phyloP scores from a whole-genome alignment of 2,329 filamentous ascomycete genomes.

The Aureobasidium sp. region DNA sequence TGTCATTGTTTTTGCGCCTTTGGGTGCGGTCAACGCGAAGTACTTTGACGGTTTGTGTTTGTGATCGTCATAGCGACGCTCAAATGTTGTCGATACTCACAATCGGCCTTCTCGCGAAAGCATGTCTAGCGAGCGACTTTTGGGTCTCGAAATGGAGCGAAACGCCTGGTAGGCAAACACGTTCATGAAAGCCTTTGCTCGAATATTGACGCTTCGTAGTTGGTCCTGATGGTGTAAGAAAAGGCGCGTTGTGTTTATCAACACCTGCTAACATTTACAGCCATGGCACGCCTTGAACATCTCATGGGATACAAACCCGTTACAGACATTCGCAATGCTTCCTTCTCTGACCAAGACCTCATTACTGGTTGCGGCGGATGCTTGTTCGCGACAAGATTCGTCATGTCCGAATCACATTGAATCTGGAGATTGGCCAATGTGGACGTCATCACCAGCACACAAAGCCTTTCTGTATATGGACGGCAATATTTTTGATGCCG shows the following conservation, averaged over 20 bases:
- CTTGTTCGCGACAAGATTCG: background rate
- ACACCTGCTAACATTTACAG: background rate
- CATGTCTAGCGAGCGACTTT: background rate
- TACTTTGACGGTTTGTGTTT: too few relatives aligned
- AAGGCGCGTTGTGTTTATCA: background rate
- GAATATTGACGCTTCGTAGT: background rate
- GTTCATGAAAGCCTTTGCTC: too few relatives aligned
- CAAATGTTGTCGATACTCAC: background rate
- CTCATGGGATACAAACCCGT: background rate
- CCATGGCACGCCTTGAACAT: slow-evolving; percentile 6
- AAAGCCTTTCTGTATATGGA: background rate
- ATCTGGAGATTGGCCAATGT: background rate
- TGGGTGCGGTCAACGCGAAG: background rate
- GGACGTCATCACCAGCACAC: background rate
- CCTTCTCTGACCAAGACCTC: slow-evolving; percentile 7
- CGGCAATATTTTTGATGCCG: background rate
- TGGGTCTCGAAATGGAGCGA: slow-evolving; percentile 2
- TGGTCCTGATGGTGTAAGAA: background rate
- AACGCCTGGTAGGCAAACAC: background rate
- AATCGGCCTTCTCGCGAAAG: background rate
- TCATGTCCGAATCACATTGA: background rate
- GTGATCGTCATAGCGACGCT: background rate
- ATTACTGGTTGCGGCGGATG: background rate
- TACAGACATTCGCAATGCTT: background rate
- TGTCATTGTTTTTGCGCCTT: background rate